Evolutionary conservation across 768 basidiomycete genomes (phyloP), one percentile per base, ranked within the genome.

Genomic region (Chlorophyllum brunneum): DNA sequence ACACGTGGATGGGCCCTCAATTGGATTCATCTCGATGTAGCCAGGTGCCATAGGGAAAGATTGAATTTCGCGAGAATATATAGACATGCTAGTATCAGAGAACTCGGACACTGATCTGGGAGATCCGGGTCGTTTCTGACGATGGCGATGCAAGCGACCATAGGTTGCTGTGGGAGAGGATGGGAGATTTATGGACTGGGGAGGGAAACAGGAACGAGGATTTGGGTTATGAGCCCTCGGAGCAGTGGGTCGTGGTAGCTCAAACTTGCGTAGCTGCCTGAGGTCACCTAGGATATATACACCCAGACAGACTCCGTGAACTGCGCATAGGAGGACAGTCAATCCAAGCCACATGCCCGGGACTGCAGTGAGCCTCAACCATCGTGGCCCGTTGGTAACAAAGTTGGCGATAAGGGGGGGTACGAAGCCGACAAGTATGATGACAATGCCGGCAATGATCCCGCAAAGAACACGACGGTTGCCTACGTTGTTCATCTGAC

Each of bases 271-370:
- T 16, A 91, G 74, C 60, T 91, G 88, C 6, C 88, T 74, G 16
- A 90, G 71, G 65, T 91, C 88, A 6, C 88, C 88, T 59, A 90
- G 88, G 26, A 90, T 62, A 62, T 89, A 91, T 4, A 91, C 79
- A 62, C 86, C 87, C 50, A 90, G 63, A 62, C 88, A 91, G 9
- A 90, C 81, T 3, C 88, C 88, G 55, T 88, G 77, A 30, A 88
- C 57, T 44, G 85, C 83, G 3, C 82, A 75, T 3, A 88, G 54
- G 13, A 87, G 58, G 13, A 87, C 66, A 2, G 79, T 79, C 16
- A 88, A 60, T 16, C 88, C 88, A 6, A 88, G 60, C 84, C 85
- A 90, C 44, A 88, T 61, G 0, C 85, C 86, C 0, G 86, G 86
- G 0, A 88, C 63, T 0, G 86, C 82, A 2, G 70, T 54, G 20